Percentiles rank a stretch among this genome's conserved stretches.
Evolutionary conservation across 1,284 basidiomycete genomes (phyloP).

Genomic region (Apiotrichum brassicae): DNA sequence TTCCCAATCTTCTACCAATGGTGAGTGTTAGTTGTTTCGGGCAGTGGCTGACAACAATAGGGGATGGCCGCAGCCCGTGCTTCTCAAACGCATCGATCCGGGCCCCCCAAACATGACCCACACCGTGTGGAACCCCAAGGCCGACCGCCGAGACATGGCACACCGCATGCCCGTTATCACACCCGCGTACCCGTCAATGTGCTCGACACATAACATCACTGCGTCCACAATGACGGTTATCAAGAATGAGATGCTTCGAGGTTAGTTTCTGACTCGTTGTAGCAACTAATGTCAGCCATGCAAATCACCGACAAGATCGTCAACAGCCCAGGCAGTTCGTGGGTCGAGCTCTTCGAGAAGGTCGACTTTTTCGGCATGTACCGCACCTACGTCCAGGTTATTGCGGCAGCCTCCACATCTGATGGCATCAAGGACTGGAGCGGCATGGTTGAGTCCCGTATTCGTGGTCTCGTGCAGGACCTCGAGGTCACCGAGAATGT

Average conservation of each 20-base stretch:
- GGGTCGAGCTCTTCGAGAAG: conserved; percentile 86
- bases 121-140: conserved; percentile 96
- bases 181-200: conserved; percentile 99
- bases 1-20: conserved; percentile 97
- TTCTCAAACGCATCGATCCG: conserved; percentile 93
- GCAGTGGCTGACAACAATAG: conserved; percentile 48
- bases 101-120: conserved; percentile 73
- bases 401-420: conserved; percentile 75
- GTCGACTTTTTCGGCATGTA: conserved; percentile 98
- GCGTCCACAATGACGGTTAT: conserved; percentile 94
- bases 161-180: conserved; percentile 99
- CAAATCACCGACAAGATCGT: conserved; percentile 91
- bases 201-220: conserved; percentile 96
- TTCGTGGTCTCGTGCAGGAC: conserved; percentile 95
- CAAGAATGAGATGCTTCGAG: conserved; percentile 87
- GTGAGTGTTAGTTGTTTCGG: conserved; percentile 49
- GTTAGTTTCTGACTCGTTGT: no score
- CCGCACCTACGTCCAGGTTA: conserved; percentile 96
- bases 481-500: conserved; percentile 91
- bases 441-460: conserved; percentile 93
- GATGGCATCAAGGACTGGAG: conserved; percentile 94
- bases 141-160: conserved; percentile 85
- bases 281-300: conserved; percentile 52
- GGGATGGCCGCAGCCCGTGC: conserved; percentile 96
- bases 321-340: conserved; percentile 58